These are phyloP conservation scores for Dictyostelium brefeldianum DNA, from an alignment of 78 protist species.

Conservation along the genomic window DNA sequence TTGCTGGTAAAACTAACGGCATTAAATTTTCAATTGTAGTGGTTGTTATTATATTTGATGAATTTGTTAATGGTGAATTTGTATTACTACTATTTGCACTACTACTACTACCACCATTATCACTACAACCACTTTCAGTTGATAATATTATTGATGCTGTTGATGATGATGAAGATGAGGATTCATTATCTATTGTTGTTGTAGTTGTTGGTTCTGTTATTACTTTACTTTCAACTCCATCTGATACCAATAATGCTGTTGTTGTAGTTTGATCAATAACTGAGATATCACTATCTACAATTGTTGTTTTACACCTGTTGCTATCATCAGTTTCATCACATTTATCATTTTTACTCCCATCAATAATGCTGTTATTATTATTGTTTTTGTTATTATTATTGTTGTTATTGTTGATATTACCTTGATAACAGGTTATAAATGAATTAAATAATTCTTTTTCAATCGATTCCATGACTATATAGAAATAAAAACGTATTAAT, in stretches of 20 bases:
- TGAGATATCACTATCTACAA: neutral
- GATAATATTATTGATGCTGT: no score
- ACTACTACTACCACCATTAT: neutral
- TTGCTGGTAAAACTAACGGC: neutral
- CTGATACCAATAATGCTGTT: no score
- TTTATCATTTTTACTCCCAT: neutral
- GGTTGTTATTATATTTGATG: neutral
- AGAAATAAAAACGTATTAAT: neutral
- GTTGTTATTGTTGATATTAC: neutral
- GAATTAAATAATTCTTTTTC: constrained; percentile 4
- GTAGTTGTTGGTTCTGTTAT: neutral
- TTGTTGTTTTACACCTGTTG: neutral
- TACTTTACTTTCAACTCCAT: neutral
- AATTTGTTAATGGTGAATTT: neutral
- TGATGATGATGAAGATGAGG: no score
- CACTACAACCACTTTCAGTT: neutral
- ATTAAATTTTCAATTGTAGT: neutral
- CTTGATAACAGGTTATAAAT: neutral
- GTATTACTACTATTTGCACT: neutral
- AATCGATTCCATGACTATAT: neutral
- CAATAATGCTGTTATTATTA: neutral
- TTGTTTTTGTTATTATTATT: neutral
- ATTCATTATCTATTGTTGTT: neutral
- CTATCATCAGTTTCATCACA: neutral
- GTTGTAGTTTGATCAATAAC: no score